Evolutionary conservation across 768 basidiomycete species (phyloP).

Genomic region (Ramaria sp.): DNA sequence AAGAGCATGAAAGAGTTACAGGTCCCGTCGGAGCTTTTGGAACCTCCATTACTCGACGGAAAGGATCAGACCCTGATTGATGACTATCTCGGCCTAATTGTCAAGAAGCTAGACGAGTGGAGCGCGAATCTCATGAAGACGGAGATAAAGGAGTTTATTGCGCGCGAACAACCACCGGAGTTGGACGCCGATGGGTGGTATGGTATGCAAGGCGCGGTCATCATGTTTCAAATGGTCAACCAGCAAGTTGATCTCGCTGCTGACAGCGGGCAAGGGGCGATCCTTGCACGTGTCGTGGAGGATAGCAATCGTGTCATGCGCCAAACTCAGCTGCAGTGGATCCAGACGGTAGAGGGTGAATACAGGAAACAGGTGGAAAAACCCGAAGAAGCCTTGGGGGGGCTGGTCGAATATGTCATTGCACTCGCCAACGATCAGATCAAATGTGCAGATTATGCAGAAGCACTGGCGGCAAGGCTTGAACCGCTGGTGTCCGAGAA

Average conservation of each 20-base stretch:
- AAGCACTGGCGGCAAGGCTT: constrained; percentile 72
- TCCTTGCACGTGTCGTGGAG: constrained; percentile 80
- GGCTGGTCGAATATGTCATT: constrained; percentile 91
- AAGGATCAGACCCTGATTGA: constrained; percentile 91
- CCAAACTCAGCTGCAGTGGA: constrained; percentile 79
- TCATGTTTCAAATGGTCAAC: constrained; percentile 97
- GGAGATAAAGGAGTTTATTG: constrained; percentile 75
- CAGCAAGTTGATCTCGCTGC: constrained; percentile 91
- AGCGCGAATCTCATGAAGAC: constrained; percentile 87
- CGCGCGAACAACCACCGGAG: constrained; percentile 80
- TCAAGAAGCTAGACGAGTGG: constrained; percentile 97
- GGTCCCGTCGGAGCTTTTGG: constrained; percentile 67
- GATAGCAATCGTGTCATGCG: constrained; percentile 89
- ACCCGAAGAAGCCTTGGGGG: constrained; percentile 77
- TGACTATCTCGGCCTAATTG: constrained; percentile 88
- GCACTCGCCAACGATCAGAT: constrained; percentile 97
- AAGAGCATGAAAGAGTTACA: constrained; percentile 90
- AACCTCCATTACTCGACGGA: constrained; percentile 89
- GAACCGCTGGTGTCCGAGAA: constrained; percentile 92
- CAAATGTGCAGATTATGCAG: constrained; percentile 89
- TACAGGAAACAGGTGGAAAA: constrained; percentile 81
- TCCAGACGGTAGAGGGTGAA: constrained; percentile 70
- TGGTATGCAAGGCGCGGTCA: constrained; percentile 84
- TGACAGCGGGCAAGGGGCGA: constrained; percentile 91
- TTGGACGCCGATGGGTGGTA: constrained; percentile 82